Base-by-base conservation (phyloP, 495 filamentous ascomycete species). In the Parachaetomium inaequale region DNA sequence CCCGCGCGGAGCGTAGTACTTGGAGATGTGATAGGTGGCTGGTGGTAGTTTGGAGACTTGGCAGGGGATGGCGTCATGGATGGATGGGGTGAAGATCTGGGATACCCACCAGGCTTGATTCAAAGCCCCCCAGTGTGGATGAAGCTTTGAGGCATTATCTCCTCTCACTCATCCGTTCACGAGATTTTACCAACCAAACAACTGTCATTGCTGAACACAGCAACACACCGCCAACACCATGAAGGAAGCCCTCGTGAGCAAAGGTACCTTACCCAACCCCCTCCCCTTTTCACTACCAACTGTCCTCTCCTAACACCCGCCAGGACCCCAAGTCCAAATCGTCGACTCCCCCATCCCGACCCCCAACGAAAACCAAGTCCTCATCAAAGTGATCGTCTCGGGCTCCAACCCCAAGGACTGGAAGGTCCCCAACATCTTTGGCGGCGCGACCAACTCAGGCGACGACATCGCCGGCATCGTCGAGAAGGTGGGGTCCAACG, bases 381-480 rank as follows among this genome's bases (percentile, higher is more conserved):
- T 92, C 17, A 92, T 88, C 66, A 84, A 85, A 60, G 87, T 91
- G 38, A 74, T 87, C 12, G 84, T 86, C 7, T 81, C 79, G 42
- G 87, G 87, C 21, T 85, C 83, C 23, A 93, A 93, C 70, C 90
- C 90, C 3, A 93, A 93, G 68, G 90, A 93, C 74, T 91, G 88
- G 88, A 91, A 88, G 65, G 26, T 76, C 4, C 70, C 76, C 7
- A 62, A 70, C 0, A 52, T 61, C 5, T 36, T 60, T 28, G 51
- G 47, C 46, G 19, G 26, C 5, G 46, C 66, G 28, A 42, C 69
- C 6, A 91, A 91, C 72, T 66, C 75, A 51, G 89, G 89, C 38
- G 88, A 92, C 70, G 88, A 91, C 67, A 87, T 91, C 55, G 86
- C 87, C 12, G 88, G 88, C 21, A 76, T 85, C 38, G 80, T 92